phyloP scores from a whole-genome alignment of 345 rosid species.

The Heritiera littoralis region DNA sequence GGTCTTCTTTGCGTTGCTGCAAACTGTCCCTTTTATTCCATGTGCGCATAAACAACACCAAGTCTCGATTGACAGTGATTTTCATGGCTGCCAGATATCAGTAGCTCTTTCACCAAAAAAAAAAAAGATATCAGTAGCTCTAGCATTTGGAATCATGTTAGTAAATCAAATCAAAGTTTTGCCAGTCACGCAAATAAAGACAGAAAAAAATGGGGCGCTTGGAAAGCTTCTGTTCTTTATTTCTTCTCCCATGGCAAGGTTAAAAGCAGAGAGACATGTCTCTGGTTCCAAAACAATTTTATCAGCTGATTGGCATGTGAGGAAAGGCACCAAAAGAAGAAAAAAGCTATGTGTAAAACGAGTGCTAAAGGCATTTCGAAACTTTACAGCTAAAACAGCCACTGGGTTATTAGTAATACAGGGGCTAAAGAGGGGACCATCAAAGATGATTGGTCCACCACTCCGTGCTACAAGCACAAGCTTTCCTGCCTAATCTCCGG shows the following conservation, averaged over 20 bases:
- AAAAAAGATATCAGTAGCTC: no score
- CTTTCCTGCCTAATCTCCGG: constrained; percentile 9
- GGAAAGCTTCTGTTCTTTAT: not conserved
- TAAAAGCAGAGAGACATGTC: constrained; percentile 7
- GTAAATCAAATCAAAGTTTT: not conserved
- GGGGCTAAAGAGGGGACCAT: constrained; percentile 12
- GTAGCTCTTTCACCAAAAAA: no score
- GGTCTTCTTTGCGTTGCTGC: not conserved
- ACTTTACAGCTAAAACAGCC: constrained; percentile 43
- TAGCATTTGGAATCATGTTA: constrained; percentile 2
- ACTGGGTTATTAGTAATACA: not conserved
- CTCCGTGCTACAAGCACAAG: not conserved
- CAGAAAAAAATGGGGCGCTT: not conserved
- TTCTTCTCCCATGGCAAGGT: not conserved
- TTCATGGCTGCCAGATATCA: not conserved
- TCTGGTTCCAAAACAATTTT: not conserved
- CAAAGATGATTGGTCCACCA: constrained; percentile 26
- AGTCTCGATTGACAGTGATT: not conserved
- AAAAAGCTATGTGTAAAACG: not conserved
- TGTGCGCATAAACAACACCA: not conserved
- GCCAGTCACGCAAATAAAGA: not conserved
- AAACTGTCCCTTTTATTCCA: not conserved
- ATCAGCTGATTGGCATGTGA: constrained; percentile 23
- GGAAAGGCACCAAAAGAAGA: constrained; percentile 21
- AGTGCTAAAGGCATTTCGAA: constrained; percentile 5